phyloP scores from a whole-genome alignment of 352 stramenopile genomes.

The Thalassiosira pacifica region DNA sequence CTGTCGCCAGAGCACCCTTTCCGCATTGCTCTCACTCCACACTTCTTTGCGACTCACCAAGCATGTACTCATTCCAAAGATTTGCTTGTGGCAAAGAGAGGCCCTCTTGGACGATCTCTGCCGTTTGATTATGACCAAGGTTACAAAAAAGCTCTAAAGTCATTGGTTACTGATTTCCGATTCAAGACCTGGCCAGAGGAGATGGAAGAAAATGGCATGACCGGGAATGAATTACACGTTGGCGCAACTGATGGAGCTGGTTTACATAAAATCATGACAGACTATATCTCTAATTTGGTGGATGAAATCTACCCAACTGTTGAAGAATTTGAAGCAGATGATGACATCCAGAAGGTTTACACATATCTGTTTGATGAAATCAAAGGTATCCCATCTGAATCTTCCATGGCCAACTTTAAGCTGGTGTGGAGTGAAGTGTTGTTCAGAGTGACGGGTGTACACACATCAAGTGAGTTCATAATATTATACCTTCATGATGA shows the following conservation, averaged over 20 bases:
- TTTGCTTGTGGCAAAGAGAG: conserved; percentile 7
- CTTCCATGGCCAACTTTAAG: conserved; percentile 27
- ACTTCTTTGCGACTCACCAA: conserved; percentile 28
- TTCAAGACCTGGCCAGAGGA: conserved; percentile 26
- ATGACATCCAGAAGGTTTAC: background rate
- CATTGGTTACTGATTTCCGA: background rate
- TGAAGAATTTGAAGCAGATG: background rate
- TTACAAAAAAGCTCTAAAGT: background rate
- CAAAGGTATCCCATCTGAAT: conserved; percentile 15
- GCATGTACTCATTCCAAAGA: conserved; percentile 2
- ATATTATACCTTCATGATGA: background rate
- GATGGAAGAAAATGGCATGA: conserved; percentile 3
- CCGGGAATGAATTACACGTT: conserved; percentile 5
- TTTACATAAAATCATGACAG: conserved; percentile 11
- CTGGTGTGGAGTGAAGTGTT: conserved; percentile 22
- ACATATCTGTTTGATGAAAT: conserved; percentile 17
- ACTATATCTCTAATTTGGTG: conserved; percentile 24
- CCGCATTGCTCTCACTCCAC: conserved; percentile 12
- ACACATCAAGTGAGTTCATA: conserved; percentile 4
- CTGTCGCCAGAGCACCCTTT: conserved; percentile 4
- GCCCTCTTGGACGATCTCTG: background rate
- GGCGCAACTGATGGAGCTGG: conserved; percentile 11
- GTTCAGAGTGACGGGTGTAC: conserved; percentile 25
- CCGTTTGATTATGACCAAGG: conserved; percentile 7
- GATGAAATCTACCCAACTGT: conserved; percentile 10